Conservation (phyloP, 2,329 filamentous ascomycete species). For the Incumbomyces lentus region DNA sequence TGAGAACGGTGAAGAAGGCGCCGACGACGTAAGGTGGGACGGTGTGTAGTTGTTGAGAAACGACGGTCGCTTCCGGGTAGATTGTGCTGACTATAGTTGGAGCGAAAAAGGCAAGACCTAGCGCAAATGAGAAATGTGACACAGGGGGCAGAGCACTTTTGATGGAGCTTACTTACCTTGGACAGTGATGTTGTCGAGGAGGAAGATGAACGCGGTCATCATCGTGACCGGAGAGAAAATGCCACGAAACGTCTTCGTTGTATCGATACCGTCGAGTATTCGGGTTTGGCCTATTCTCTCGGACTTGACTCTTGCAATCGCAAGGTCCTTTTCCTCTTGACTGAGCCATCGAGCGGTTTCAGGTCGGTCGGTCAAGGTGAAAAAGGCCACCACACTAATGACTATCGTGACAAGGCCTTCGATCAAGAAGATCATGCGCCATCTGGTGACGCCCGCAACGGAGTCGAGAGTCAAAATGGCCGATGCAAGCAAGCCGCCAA, state of each 20-base stretch:
- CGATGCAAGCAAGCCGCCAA: slow-evolving; percentile 56
- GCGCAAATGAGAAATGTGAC: neutral
- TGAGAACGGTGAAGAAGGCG: slow-evolving; percentile 52
- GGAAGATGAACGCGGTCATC: slow-evolving; percentile 47
- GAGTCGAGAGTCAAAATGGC: slow-evolving; percentile 52
- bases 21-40: slow-evolving; percentile 62
- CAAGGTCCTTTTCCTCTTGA: slow-evolving; percentile 55
- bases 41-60: slow-evolving; percentile 58
- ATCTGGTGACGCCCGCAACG: slow-evolving; percentile 47
- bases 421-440: slow-evolving; percentile 65
- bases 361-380: slow-evolving; percentile 58
- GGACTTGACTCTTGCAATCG: slow-evolving; percentile 56
- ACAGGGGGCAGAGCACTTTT: neutral
- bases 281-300: slow-evolving; percentile 54
- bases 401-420: slow-evolving; percentile 55
- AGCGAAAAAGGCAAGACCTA: slow-evolving; percentile 57
- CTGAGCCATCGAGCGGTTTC: slow-evolving; percentile 57
- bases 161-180: slow-evolving; percentile 29
- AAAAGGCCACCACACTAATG: slow-evolving; percentile 50
- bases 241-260: slow-evolving; percentile 48
- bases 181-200: slow-evolving; percentile 60
- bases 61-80: slow-evolving; percentile 47
- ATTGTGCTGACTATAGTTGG: slow-evolving; percentile 62
- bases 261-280: slow-evolving; percentile 54
- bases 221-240: slow-evolving; percentile 56